phyloP scores from a whole-genome alignment of 148 eudicot genomes.

The Spergularia marina region DNA sequence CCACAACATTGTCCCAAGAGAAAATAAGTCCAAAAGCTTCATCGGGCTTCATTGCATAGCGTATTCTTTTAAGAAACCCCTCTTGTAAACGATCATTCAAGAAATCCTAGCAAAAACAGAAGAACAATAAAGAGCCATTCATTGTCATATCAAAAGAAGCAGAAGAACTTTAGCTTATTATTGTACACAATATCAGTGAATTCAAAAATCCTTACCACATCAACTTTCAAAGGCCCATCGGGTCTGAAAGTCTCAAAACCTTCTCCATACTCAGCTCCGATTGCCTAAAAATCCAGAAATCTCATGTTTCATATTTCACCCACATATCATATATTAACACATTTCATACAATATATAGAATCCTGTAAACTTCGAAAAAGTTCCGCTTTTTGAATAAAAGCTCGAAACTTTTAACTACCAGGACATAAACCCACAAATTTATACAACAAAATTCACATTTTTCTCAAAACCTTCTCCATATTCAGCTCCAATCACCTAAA shows the following conservation, averaged over 20 bases:
- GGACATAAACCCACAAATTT: slow-evolving; percentile 12
- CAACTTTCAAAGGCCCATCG: slow-evolving; percentile 88
- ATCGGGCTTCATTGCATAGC: slow-evolving; percentile 97
- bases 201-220: slow-evolving; percentile 61
- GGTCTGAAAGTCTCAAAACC: slow-evolving; percentile 93
- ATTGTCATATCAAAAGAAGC: neutral
- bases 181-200: neutral
- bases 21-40: slow-evolving; percentile 98
- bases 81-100: slow-evolving; percentile 83
- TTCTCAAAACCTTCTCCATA: slow-evolving; percentile 96
- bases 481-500: slow-evolving; percentile 94
- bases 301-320: slow-evolving; percentile 5
- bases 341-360: neutral
- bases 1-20: slow-evolving; percentile 98
- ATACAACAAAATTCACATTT: slow-evolving; percentile 80
- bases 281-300: slow-evolving; percentile 45
- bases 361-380: too few relatives aligned
- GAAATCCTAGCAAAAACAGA: slow-evolving; percentile 56
- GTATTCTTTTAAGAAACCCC: slow-evolving; percentile 79
- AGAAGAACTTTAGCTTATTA: neutral
- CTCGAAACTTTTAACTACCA: neutral
- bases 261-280: slow-evolving; percentile 99
- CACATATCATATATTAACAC: neutral
- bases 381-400: neutral
- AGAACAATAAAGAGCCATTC: slow-evolving; percentile 4